Evolutionary conservation across 306 rosid genomes (phyloP).

Genomic region (Sechiopsis laciniata): DNA sequence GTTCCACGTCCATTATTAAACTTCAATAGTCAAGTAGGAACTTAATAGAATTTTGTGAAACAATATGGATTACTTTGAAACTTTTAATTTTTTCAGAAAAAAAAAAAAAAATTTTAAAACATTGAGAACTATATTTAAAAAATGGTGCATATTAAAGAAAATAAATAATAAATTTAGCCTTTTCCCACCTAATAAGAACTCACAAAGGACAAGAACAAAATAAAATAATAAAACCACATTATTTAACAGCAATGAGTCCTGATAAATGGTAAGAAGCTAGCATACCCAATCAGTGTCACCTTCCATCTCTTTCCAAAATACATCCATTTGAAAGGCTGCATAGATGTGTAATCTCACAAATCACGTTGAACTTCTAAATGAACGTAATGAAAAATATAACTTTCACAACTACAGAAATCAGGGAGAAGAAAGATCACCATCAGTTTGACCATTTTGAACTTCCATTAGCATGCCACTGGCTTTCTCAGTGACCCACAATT

Average conservation of each 20-base stretch:
- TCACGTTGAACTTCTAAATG: not conserved
- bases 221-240: not conserved
- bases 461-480: constrained; percentile 55
- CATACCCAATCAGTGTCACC: constrained; percentile 97
- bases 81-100: too few species aligned
- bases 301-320: constrained; percentile 89
- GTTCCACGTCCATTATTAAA: too few species aligned
- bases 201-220: not conserved
- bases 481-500: constrained; percentile 87
- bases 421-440: constrained; percentile 35
- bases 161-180: too few species aligned
- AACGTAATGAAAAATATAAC: not conserved
- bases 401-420: constrained; percentile 15
- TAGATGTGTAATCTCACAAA: not conserved
- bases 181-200: too few species aligned
- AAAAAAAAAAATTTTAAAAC: too few species aligned
- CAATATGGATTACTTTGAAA: too few species aligned
- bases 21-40: too few species aligned
- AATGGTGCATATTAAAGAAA: too few species aligned
- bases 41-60: too few species aligned
- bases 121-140: too few species aligned
- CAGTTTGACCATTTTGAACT: constrained; percentile 45
- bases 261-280: constrained; percentile 21
- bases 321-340: constrained; percentile 66
- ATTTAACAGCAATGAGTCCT: not conserved